Evolutionary conservation across 208 protist genomes (phyloP).

Genomic region (Wallacemonas rigidus): DNA sequence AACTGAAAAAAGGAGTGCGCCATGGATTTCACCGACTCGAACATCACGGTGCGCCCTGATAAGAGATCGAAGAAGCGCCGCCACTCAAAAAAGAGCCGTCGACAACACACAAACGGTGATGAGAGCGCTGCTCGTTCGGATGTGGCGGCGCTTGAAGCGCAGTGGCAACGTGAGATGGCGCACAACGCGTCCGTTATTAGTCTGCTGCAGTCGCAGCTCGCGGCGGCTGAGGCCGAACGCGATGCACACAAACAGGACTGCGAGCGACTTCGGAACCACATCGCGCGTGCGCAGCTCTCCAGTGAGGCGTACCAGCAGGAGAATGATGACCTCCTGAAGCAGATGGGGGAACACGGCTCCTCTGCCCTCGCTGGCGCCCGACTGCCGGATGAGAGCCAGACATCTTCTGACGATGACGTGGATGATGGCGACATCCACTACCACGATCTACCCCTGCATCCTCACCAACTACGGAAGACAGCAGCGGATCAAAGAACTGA

Average conservation of each 20-base stretch:
- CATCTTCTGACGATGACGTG: background rate
- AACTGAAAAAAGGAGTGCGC: background rate
- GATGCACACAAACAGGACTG: conserved; percentile 2
- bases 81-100: background rate
- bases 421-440: conserved; percentile 1
- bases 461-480: conserved; percentile 10
- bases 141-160: background rate
- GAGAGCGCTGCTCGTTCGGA: background rate
- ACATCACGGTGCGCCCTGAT: background rate
- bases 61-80: background rate
- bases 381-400: background rate
- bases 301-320: conserved; percentile 19
- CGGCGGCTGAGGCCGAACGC: background rate
- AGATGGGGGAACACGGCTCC: background rate
- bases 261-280: conserved; percentile 6
- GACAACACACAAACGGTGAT: background rate
- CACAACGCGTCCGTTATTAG: background rate
- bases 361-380: background rate
- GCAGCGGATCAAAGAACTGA: conserved; percentile 10
- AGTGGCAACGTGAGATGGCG: background rate
- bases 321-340: conserved; percentile 15
- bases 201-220: conserved; percentile 3
- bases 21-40: too few relatives aligned
- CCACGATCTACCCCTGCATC: conserved; percentile 15
- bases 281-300: conserved; percentile 2